Evolutionary conservation across 2,329 filamentous ascomycete species (phyloP), one percentile per base, ranked within the genome.

Genomic region (Pseudogymnoascus sp.): DNA sequence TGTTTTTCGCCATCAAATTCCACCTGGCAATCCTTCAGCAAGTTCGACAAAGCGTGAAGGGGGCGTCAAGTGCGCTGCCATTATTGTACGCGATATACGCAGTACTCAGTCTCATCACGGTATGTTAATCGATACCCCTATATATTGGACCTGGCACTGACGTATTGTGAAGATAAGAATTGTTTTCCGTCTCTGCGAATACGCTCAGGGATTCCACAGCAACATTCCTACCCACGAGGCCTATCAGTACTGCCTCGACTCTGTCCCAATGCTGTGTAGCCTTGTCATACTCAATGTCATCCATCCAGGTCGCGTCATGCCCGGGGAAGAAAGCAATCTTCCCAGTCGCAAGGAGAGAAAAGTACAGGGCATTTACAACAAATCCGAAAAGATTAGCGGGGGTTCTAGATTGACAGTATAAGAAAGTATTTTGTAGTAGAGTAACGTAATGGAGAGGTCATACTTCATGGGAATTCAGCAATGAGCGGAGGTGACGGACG

Each of bases 111-210:
- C 72, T 76, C 64, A 77, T 78, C 25, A 72, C 73, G 0, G 67
- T 77, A 62, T 61, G 70, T 67, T 35, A 49, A 36, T n/a, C 33
- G 28, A 25, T 61, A 23, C 23, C 41, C 22, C 4, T 61, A 39
- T 16, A 36, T 38, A 4, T 36, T 12, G 12, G 19, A 33, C 25
- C 7, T 6, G 12, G 38, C 14, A 19, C 36, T 63, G 28, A 60
- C 12, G 30, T 42, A 59, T 64, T 33, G 63, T 61, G 23, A 63
- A 74, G 72, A 64, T 76, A 14, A 79, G 82, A 12, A 85, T 85
- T 64, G 74, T 83, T 61, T 85, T 80, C 70, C 79, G 83, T 2
- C 72, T 85, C 1, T 68, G 75, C 16, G 81, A 85, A 65, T 84
- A 80, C 66, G 76, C 77, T 0, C 73, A 73, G 0, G 79, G 78